A percentile compares a stretch with the other conserved stretches of the same genome.
Conservation (phyloP, 495 filamentous ascomycete genomes). For the Neurospora tetrasperma region DNA sequence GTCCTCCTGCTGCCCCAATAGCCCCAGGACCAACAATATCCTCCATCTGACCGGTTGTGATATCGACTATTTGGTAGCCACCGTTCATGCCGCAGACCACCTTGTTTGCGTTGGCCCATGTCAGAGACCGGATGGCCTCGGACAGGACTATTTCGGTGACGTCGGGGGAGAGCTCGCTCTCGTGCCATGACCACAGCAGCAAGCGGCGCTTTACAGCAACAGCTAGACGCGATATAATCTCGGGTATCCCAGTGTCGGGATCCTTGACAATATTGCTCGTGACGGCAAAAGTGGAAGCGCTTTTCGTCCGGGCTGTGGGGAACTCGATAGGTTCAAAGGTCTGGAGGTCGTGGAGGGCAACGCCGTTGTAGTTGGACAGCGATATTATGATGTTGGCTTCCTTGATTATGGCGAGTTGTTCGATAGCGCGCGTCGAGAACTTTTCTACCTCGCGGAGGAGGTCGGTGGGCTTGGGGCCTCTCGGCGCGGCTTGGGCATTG, state of each 20-base stretch:
- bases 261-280: constrained; percentile 94
- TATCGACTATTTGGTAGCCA: constrained; percentile 80
- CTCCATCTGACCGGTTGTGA: constrained; percentile 55
- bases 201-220: constrained; percentile 88
- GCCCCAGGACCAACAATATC: constrained; percentile 75
- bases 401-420: constrained; percentile 90
- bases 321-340: constrained; percentile 72
- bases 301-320: constrained; percentile 56
- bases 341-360: constrained; percentile 81
- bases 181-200: constrained; percentile 88
- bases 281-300: constrained; percentile 81
- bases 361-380: constrained; percentile 66
- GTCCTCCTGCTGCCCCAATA: constrained; percentile 52
- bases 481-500: constrained; percentile 10
- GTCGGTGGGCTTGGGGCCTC: constrained; percentile 56
- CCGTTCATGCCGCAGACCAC: constrained; percentile 80
- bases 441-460: constrained; percentile 83
- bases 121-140: constrained; percentile 71
- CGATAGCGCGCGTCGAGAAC: constrained; percentile 79
- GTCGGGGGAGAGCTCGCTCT: constrained; percentile 72
- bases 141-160: constrained; percentile 67
- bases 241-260: constrained; percentile 69
- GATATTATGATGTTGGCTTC: constrained; percentile 86
- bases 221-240: constrained; percentile 80
- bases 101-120: constrained; percentile 79